phyloP scores from a whole-genome alignment of 2,329 filamentous ascomycete species.

The Colletotrichum echinochloae region DNA sequence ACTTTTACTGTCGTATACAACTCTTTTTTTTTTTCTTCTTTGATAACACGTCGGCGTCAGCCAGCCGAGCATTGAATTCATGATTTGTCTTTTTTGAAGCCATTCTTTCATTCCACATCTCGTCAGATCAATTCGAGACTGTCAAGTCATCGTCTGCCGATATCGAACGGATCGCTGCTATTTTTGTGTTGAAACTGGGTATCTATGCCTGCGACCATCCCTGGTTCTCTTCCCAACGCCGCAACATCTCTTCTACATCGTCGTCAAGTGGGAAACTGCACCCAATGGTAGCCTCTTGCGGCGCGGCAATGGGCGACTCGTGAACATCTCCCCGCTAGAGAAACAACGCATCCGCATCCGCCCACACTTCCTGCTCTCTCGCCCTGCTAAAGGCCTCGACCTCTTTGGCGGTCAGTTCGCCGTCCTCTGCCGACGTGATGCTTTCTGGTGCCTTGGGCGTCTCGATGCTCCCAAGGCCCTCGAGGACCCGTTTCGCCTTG shows the following conservation, averaged over 20 bases:
- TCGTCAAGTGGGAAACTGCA: not conserved
- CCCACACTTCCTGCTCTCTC: conserved; percentile 53
- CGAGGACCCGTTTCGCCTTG: conserved; percentile 79
- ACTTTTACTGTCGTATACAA: not conserved
- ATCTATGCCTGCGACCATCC: conserved; percentile 1
- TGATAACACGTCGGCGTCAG: not conserved
- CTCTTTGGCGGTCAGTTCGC: conserved; percentile 16
- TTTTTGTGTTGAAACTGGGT: conserved; percentile 6
- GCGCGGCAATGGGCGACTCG: not conserved
- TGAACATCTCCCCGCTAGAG: conserved; percentile 43
- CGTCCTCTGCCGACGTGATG: not conserved
- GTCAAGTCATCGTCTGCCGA: not conserved
- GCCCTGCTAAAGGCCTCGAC: not conserved
- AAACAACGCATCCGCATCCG: conserved; percentile 56
- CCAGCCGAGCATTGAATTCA: conserved; percentile 16
- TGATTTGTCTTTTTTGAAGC: conserved; percentile 6
- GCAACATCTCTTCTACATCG: not conserved
- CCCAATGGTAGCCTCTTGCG: too few species aligned
- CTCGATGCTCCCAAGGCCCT: conserved; percentile 71
- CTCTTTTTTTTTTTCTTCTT: too few species aligned
- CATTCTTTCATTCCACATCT: not conserved
- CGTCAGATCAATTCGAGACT: not conserved
- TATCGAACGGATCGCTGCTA: not conserved
- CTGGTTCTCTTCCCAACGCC: not conserved
- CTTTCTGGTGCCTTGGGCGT: conserved; percentile 42